Conservation (phyloP, 1,284 basidiomycete genomes). For the Boletus mariae region DNA sequence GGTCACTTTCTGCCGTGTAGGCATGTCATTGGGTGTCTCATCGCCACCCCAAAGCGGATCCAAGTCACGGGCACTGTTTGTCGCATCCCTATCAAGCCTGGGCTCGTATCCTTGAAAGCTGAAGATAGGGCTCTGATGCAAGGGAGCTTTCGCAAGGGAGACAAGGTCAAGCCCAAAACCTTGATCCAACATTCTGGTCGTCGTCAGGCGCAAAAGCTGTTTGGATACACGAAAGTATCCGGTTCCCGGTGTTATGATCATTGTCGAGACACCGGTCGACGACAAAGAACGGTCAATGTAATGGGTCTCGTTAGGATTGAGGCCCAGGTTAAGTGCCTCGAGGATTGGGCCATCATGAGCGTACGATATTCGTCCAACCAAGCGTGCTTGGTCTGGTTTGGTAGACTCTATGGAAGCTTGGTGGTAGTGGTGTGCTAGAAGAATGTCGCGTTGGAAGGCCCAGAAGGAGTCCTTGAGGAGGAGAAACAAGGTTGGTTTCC, state of each 20-base stretch:
- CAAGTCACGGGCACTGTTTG: conserved; percentile 46
- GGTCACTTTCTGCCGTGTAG: conserved; percentile 44
- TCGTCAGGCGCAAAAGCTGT: conserved; percentile 85
- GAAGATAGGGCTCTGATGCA: conserved; percentile 90
- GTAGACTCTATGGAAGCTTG: conserved; percentile 49
- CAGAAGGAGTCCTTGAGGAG: conserved; percentile 82
- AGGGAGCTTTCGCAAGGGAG: conserved; percentile 86
- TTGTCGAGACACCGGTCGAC: conserved; percentile 83
- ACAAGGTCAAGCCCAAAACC: conserved; percentile 90
- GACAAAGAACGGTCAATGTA: conserved; percentile 95
- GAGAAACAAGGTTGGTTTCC: conserved; percentile 81
- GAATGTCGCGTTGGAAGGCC: conserved; percentile 84
- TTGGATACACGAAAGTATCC: conserved; percentile 94
- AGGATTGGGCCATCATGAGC: conserved; percentile 95
- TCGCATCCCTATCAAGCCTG: conserved; percentile 43
- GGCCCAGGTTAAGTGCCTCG: conserved; percentile 89
- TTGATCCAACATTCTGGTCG: conserved; percentile 93
- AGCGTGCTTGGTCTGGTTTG: conserved; percentile 55
- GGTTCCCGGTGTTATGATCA: conserved; percentile 91
- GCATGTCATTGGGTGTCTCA: conserved; percentile 38
- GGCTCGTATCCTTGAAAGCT: conserved; percentile 67
- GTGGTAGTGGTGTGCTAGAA: conserved; percentile 83
- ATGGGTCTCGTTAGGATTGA: conserved; percentile 93
- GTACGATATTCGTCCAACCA: conserved; percentile 77
- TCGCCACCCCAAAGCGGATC: conserved; percentile 86